Evolutionary conservation across 495 filamentous ascomycete species (phyloP).

Genomic region (Neurospora terricola): DNA sequence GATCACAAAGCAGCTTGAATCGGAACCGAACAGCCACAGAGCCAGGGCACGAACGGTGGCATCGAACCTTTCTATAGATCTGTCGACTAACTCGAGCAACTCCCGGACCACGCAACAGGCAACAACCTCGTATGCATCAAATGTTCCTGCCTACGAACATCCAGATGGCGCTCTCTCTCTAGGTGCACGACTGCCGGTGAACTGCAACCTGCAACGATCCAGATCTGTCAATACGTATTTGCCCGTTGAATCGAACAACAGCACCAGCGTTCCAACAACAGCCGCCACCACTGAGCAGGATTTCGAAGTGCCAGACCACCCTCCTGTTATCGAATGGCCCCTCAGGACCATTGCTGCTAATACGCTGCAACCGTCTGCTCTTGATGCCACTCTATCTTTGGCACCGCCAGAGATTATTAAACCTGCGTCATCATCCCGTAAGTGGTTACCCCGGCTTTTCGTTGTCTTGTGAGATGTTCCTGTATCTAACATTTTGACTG

Average conservation of each 20-base stretch:
- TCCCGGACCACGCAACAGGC: background rate
- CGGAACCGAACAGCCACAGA: background rate
- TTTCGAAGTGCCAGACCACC: background rate
- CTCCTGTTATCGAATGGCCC: background rate
- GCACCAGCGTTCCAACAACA: background rate
- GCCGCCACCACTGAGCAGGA: background rate
- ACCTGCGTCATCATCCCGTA: background rate
- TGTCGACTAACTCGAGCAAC: background rate
- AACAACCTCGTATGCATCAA: background rate
- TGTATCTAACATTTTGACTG: background rate
- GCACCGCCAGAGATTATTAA: background rate
- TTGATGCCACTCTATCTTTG: background rate
- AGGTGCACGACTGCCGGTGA: background rate
- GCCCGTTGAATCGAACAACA: background rate
- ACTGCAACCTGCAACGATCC: conserved; percentile 1
- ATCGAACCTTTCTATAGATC: background rate
- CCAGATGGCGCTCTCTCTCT: background rate
- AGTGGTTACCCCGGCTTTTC: background rate
- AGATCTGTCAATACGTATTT: conserved; percentile 16
- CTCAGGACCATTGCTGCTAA: background rate
- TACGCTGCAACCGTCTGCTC: background rate
- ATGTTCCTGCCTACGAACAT: background rate
- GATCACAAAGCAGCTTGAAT: background rate
- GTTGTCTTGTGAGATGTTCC: background rate
- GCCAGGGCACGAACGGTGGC: background rate